These are phyloP conservation scores for Dichotomocladium elegans DNA, from an alignment of 371 early-diverging fungal species.

Conservation along the genomic window DNA sequence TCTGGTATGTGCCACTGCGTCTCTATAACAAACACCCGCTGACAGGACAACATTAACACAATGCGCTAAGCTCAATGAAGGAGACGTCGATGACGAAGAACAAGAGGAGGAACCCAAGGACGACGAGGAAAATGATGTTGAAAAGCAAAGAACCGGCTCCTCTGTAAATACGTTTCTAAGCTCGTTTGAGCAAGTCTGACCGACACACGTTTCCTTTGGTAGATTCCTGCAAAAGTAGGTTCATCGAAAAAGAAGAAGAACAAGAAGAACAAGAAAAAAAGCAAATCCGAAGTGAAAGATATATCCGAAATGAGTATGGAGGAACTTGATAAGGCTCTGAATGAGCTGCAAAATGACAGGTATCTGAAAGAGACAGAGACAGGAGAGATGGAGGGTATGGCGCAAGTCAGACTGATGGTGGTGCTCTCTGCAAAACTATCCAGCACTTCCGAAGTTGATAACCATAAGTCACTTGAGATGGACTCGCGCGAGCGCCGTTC, in stretches of 20 bases:
- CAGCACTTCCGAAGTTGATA: neutral
- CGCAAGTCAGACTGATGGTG: too few species aligned
- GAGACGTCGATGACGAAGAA: conserved; percentile 30
- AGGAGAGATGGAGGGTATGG: conserved; percentile 29
- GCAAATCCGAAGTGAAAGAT: conserved; percentile 35
- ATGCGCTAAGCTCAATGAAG: conserved; percentile 27
- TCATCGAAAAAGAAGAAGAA: conserved; percentile 18
- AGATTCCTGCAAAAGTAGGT: neutral
- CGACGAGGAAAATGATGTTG: conserved; percentile 36
- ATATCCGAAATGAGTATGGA: conserved; percentile 51
- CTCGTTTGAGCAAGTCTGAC: neutral
- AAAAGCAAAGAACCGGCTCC: conserved; percentile 9
- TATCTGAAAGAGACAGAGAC: neutral
- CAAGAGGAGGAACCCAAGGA: too few species aligned
- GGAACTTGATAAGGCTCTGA: conserved; percentile 59
- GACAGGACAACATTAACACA: too few species aligned
- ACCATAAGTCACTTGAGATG: too few species aligned
- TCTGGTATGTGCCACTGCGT: conserved; percentile 39
- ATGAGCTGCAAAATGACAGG: conserved; percentile 38
- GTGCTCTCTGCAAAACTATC: neutral
- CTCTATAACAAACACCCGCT: neutral
- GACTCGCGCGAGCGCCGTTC: conserved; percentile 31
- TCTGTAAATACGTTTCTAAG: neutral
- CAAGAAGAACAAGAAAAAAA: conserved; percentile 52
- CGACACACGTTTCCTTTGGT: neutral